Conservation (phyloP, 768 basidiomycete species). For the Pleurotus pulmonarius region DNA sequence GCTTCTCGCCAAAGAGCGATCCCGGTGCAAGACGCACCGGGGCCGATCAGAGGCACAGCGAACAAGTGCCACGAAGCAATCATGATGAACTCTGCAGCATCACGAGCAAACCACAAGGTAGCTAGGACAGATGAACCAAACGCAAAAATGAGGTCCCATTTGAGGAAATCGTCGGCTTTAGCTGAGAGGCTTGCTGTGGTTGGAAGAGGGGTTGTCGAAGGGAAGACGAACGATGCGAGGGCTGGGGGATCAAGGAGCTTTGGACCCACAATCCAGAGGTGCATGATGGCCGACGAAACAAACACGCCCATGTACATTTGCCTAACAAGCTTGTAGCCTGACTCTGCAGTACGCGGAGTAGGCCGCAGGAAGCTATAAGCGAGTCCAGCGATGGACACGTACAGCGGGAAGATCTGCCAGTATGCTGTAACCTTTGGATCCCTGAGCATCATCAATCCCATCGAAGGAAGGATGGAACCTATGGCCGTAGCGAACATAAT, state of each 20-base stretch:
- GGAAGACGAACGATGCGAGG: conserved; percentile 31
- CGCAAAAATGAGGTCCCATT: conserved; percentile 47
- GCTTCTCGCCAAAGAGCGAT: conserved; percentile 48
- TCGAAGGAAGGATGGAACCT: conserved; percentile 44
- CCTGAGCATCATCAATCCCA: conserved; percentile 37
- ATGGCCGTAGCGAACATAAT: conserved; percentile 44
- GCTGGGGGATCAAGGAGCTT: conserved; percentile 24
- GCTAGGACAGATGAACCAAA: conserved; percentile 36
- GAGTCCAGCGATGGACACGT: conserved; percentile 35
- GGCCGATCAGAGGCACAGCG: conserved; percentile 41
- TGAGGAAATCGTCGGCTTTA: conserved; percentile 36
- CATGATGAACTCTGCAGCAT: conserved; percentile 21
- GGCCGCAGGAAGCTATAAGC: conserved; percentile 37
- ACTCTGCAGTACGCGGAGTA: conserved; percentile 23
- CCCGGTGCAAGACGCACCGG: conserved; percentile 47
- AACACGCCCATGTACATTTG: conserved; percentile 35
- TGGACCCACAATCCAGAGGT: conserved; percentile 37
- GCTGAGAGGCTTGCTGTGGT: conserved; percentile 20
- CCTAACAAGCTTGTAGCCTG: conserved; percentile 34
- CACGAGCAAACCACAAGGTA: conserved; percentile 45
- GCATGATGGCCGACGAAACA: conserved; percentile 37
- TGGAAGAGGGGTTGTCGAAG: conserved; percentile 24
- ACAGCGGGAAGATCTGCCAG: conserved; percentile 54
- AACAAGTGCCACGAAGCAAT: conserved; percentile 40
- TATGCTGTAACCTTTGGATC: conserved; percentile 43